Base-by-base conservation (phyloP, 1,284 basidiomycete genomes). In the Ceraceosorus guamensis region DNA sequence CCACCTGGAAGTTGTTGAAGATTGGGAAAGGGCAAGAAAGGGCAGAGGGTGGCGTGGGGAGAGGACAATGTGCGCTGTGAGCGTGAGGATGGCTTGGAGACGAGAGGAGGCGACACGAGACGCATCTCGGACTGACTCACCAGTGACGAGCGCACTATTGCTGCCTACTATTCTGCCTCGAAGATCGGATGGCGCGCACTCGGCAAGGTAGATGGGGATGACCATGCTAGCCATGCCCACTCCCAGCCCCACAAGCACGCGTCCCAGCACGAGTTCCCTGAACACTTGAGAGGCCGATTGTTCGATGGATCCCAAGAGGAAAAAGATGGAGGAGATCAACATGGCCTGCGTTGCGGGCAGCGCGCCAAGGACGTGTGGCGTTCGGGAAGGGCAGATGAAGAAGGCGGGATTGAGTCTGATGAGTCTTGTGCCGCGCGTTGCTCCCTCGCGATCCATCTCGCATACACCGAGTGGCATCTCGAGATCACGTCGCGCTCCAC, bases 81-180 rank as follows among this genome's bases (percentile, higher is more conserved):
- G n/a, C n/a, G n/a, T n/a, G n/a, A n/a, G n/a, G n/a, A n/a, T n/a
- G n/a, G n/a, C n/a, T n/a, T n/a, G n/a, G n/a, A n/a, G n/a, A n/a
- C n/a, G n/a, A n/a, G n/a, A n/a, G n/a, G n/a, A n/a, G n/a, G n/a
- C n/a, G n/a, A n/a, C n/a, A n/a, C n/a, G n/a, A n/a, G n/a, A n/a
- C n/a, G n/a, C n/a, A n/a, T n/a, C n/a, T n/a, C n/a, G n/a, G n/a
- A n/a, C n/a, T n/a, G n/a, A n/a, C n/a, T n/a, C n/a, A n/a, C n/a
- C 68, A 1, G 70, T 72, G 24, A 72, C 57, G 35, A 71, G 67
- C n/a, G 71, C 50, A 16, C 56, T 62, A 54, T 71, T 71, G 54
- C 67, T 61, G 3, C 62, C 65, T 10, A 72, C 67, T 39, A 72
- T 50, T 6, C 65, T 48, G 5, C 70, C 70, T 8, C 70, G 54